Evolutionary conservation across 148 eudicot species (phyloP), one percentile per base, ranked within the genome.

Genomic region (Mesembryanthemum crystallinum): DNA sequence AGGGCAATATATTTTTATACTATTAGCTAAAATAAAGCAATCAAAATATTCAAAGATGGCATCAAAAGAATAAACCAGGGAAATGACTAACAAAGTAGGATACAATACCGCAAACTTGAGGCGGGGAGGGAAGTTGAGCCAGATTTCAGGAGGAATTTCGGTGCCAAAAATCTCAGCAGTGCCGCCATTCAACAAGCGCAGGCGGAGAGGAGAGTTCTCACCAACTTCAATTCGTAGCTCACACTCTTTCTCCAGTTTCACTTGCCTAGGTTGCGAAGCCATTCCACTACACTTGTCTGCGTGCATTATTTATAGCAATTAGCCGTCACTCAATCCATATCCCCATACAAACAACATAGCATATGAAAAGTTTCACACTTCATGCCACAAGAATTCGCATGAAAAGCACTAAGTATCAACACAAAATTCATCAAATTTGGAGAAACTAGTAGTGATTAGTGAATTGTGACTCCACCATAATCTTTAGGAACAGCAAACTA

Each of bases 101-200:
- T 12, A 14, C 32, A 8, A 28, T 92, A 94, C 98, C 59, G 98
- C 98, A 43, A 94, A 94, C 80, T 94, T 94, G 76, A 89, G 90
- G 30, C 89, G 82, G 8, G 96, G 98, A 71, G 98, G 97, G n/a
- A 90, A 90, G 52, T 80, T 84, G 77, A 94, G 85, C 95, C 97
- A 91, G 61, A 90, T 90, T 78, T 86, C 88, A 5, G 98, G 97
- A 47, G 98, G 89, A 13, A 94, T 78, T 82, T 94, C 98, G 20
- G 97, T 89, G 61, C 97, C 98, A 66, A 82, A 91, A 20, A 94
- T 92, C 86, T 94, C 98, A 9, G 98, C 98, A 5, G 91, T 78
- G 76, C 98, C 97, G 76, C 98, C 97, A 10, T 51, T 83, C 23
- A 89, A 76, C 17, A 92, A 11, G 14, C 93, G 87, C 29, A 94